These are phyloP conservation scores for Physcomitrium patens DNA, from an alignment of 225 moss, liverwort and hornwort species.

Conservation along the genomic window DNA sequence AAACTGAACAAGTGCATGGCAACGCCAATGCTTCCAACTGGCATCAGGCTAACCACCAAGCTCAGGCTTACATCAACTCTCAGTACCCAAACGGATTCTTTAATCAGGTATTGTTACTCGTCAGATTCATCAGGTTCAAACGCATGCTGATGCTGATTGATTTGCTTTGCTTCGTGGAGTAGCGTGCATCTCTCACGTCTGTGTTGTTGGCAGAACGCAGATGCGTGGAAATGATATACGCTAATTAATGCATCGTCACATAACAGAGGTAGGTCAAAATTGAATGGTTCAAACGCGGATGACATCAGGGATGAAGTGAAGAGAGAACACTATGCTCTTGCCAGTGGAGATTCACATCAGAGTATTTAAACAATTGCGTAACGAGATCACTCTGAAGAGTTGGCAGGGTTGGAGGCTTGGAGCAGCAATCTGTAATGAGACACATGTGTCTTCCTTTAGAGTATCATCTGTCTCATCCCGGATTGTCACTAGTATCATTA, in stretches of 20 bases:
- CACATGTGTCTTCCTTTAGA: conserved; percentile 13
- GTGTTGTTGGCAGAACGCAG: conserved; percentile 47
- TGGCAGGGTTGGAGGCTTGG: conserved; percentile 23
- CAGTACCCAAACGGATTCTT: conserved; percentile 59
- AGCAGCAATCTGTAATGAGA: conserved; percentile 46
- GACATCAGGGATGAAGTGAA: no score
- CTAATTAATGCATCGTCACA: neutral
- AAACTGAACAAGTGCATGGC: conserved; percentile 43
- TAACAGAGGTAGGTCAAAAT: conserved; percentile 23
- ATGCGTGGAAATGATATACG: conserved; percentile 48
- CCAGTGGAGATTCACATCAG: no score
- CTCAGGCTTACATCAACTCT: conserved; percentile 49
- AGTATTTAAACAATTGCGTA: no score
- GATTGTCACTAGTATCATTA: conserved; percentile 34
- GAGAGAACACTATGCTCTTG: no score
- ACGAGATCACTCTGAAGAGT: neutral
- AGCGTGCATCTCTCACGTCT: neutral
- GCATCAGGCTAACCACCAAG: conserved; percentile 60
- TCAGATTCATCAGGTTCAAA: no score
- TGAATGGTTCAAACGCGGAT: neutral
- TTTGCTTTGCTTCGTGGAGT: no score
- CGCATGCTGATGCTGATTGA: no score
- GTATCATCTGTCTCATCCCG: conserved; percentile 49
- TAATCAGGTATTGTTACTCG: conserved; percentile 39
- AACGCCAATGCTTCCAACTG: conserved; percentile 43